These are phyloP conservation scores for Saccharum officinarum DNA, from an alignment of 176 grass and related monocot genomes.

Conservation along the genomic window DNA sequence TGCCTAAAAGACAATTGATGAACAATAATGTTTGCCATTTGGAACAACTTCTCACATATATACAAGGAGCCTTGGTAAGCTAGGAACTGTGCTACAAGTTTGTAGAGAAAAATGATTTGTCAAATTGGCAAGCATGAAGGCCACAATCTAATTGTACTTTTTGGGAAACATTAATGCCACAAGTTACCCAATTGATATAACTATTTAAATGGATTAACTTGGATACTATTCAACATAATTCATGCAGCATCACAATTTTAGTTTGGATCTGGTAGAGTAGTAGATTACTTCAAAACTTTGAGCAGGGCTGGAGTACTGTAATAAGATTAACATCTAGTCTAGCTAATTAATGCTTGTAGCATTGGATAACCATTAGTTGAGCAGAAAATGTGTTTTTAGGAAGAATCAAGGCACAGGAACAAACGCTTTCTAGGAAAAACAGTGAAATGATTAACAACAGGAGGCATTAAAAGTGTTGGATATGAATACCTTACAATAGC, in stretches of 20 bases:
- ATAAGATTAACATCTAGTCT: background rate
- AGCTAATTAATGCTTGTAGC: background rate
- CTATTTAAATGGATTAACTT: background rate
- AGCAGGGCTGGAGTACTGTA: background rate
- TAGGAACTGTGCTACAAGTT: background rate
- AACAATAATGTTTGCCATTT: constrained; percentile 9
- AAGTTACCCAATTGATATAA: background rate
- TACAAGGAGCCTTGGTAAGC: background rate
- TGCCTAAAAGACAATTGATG: background rate
- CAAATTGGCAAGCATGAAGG: constrained; percentile 6
- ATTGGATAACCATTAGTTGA: background rate
- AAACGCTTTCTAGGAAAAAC: background rate
- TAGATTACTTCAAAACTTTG: background rate
- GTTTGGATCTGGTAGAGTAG: background rate
- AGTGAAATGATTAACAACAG: constrained; percentile 14
- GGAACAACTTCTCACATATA: background rate
- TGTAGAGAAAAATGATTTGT: background rate
- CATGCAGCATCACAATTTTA: background rate
- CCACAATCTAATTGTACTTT: background rate
- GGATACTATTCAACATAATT: background rate
- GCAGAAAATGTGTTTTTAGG: background rate
- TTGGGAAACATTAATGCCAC: background rate
- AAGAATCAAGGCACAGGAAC: background rate
- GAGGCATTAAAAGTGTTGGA: background rate
- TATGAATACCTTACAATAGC: constrained; percentile 73